These are phyloP conservation scores for Cryptosporidium parvum DNA, from an alignment of 169 alveolate genomes.

Conservation along the genomic window DNA sequence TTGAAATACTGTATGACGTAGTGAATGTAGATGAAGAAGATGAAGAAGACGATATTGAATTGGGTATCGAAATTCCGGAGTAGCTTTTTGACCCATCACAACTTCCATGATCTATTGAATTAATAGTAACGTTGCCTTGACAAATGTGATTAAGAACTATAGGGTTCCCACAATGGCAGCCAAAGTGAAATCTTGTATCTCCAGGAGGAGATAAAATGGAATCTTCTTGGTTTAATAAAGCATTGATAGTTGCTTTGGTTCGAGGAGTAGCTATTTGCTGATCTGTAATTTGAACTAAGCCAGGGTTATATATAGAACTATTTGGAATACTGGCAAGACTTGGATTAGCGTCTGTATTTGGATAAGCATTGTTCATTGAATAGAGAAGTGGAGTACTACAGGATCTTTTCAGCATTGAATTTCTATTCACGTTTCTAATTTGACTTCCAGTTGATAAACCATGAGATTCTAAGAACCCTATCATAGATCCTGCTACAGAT, in stretches of 20 bases:
- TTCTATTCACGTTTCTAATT: not conserved
- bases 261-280: conserved; percentile 62
- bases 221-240: conserved; percentile 60
- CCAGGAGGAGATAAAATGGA: conserved; percentile 67
- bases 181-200: conserved; percentile 75
- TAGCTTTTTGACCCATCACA: conserved; percentile 11
- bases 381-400: conserved; percentile 71
- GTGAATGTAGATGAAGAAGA: conserved; percentile 42
- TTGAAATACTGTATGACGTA: conserved; percentile 51
- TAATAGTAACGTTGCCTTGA: not conserved
- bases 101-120: not conserved
- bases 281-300: not conserved
- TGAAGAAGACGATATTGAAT: conserved; percentile 29
- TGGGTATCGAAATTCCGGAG: conserved; percentile 10
- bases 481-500: not conserved
- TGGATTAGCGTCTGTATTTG: conserved; percentile 25
- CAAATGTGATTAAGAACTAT: not conserved
- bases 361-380: conserved; percentile 66
- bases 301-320: not conserved
- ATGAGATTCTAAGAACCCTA: not conserved
- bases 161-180: conserved; percentile 60
- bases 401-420: conserved; percentile 38
- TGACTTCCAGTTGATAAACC: not conserved
- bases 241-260: conserved; percentile 66
- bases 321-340: conserved; percentile 7